Evolutionary conservation across 1,139 yeast species (phyloP).

Genomic region (Taphrina confusa): DNA sequence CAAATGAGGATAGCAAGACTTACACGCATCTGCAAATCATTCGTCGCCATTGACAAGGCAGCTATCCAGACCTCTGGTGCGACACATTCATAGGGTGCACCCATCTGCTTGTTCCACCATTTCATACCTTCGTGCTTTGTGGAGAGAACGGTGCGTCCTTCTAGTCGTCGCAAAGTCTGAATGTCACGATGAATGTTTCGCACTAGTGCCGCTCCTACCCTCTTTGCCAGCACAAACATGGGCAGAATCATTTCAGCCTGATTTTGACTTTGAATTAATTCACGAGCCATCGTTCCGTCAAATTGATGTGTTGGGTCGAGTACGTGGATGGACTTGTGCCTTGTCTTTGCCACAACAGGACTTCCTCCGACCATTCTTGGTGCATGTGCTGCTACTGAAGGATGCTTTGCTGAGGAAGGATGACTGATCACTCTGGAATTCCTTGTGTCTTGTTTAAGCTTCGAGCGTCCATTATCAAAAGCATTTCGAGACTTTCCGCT

Average conservation of each 20-base stretch:
- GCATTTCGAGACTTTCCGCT: no score
- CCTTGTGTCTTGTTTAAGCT: no score
- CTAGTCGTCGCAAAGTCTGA: background rate
- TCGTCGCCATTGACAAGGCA: constrained; percentile 5
- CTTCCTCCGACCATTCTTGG: background rate
- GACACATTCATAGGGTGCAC: background rate
- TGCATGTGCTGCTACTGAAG: no score
- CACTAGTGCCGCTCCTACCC: constrained; percentile 6
- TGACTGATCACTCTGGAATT: no score
- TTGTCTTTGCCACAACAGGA: background rate
- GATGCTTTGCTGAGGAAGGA: no score
- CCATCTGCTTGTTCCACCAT: constrained; percentile 5
- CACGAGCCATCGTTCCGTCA: background rate
- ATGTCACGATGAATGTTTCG: constrained; percentile 4
- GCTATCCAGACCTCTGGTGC: constrained; percentile 2
- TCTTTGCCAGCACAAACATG: background rate
- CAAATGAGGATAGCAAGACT: no score
- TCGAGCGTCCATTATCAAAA: no score
- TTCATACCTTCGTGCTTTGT: constrained; percentile 2
- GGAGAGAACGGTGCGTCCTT: background rate
- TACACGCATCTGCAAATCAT: constrained; percentile 2
- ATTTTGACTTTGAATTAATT: background rate
- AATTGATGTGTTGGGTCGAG: constrained; percentile 7
- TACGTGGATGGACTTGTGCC: background rate
- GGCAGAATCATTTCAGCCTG: background rate